Base-by-base conservation (phyloP, 768 basidiomycete genomes). In the Tylopilus balloui region DNA sequence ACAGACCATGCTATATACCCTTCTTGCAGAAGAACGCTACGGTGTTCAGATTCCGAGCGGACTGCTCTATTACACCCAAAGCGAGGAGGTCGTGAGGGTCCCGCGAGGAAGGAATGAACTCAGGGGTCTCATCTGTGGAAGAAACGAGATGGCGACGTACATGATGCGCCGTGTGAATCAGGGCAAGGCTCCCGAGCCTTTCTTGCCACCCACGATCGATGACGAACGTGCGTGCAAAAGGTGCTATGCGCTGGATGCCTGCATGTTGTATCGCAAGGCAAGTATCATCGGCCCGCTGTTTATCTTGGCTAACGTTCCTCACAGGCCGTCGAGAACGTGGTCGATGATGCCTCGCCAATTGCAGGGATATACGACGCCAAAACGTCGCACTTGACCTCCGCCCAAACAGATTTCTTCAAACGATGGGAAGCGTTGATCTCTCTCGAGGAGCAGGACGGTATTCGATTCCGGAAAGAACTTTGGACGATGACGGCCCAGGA, bases 1-100 rank as follows among this genome's bases (percentile, higher is more conserved):
- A 0, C 96, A 99, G 68, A 99, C 96, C 1, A 93, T 97, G 85
- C 71, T 99, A 4, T 99, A 99, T 65, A 95, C 92, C 1, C 73
- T 98, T 5, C 76, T 99, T 1, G 81, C 92, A 58, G 80, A 82
- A 32, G 94, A 98, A 64, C 80, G 95, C n/a, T 97, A 97, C 60
- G 90, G 84, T 6, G 78, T 80, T 6, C 78, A 86, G 19, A 82
- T 96, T 9, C 77, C 82, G 1, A 81, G 84, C 7, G 96, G 96
- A 13, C 71, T 99, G 38, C 75, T 99, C 27, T 97, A 91, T 62
- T 99, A 99, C 64, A 94, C 94, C 1, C 93, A 96, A 66, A 84
- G 80, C 56, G 89, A 92, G 51, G 84, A 92, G 51, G 83, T 96
- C 36, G 80, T 92, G 9, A 76, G 83, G 10, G 93, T 99, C 1